Conservation (phyloP, 139 green algal genomes). For the Deuterostichococcus epilithicus region DNA sequence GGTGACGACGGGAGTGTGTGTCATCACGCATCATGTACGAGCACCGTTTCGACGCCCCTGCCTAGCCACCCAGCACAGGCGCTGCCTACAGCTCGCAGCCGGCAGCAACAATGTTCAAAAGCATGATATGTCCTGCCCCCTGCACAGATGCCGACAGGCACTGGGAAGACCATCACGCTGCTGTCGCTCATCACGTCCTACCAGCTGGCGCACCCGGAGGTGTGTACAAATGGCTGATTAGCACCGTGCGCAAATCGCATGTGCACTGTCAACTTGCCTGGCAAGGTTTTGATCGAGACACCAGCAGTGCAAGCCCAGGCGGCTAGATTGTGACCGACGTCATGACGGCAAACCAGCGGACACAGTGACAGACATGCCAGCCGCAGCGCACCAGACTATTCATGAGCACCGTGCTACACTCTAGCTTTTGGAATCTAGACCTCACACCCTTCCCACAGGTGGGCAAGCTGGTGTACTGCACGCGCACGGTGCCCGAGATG, state of each 20-base stretch:
- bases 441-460: no score
- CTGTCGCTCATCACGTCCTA: constrained; percentile 98
- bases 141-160: constrained; percentile 97
- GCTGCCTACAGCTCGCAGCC: background rate
- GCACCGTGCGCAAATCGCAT: background rate
- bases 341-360: no score
- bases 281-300: no score
- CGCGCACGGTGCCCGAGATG: constrained; percentile 99
- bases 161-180: constrained; percentile 98
- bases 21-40: background rate
- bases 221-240: background rate
- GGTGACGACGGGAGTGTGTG: background rate
- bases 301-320: no score
- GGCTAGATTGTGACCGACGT: no score
- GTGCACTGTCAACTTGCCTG: background rate
- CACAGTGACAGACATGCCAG: no score
- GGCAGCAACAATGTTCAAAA: background rate
- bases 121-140: background rate
- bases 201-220: constrained; percentile 88
- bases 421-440: no score
- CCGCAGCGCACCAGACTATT: no score
- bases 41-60: background rate
- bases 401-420: no score
- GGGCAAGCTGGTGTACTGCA: constrained; percentile 99
- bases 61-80: background rate